Evolutionary conservation across 441 rosid species (phyloP).

Genomic region (Euphorbia corollata): DNA sequence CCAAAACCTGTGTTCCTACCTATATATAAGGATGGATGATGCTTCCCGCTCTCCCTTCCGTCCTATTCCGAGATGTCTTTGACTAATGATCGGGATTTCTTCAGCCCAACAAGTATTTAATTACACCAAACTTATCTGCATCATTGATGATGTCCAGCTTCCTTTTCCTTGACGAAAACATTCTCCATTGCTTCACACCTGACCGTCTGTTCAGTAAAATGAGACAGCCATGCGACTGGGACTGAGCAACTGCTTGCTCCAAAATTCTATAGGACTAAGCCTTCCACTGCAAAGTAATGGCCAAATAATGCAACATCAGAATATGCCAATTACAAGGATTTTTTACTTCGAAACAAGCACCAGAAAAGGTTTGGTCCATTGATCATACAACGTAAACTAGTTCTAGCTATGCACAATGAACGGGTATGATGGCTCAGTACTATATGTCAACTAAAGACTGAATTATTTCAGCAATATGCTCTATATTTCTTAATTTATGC

Average conservation of each 20-base stretch:
- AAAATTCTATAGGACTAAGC: conserved; percentile 29
- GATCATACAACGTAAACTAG: too few relatives aligned
- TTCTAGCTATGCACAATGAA: too few relatives aligned
- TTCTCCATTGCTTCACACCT: conserved; percentile 27
- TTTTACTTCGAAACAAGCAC: background rate
- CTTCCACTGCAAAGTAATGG: conserved; percentile 32
- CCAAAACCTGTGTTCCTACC: conserved; percentile 28
- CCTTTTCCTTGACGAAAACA: conserved; percentile 19
- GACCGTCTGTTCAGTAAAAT: conserved; percentile 25
- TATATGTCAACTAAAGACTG: too few relatives aligned
- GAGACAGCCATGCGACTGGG: conserved; percentile 31
- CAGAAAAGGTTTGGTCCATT: too few relatives aligned
- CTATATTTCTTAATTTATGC: too few relatives aligned
- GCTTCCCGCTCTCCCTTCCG: background rate
- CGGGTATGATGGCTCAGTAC: too few relatives aligned
- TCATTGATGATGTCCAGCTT: conserved; percentile 22
- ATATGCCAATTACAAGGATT: background rate
- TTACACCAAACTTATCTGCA: conserved; percentile 33
- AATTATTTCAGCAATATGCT: too few relatives aligned
- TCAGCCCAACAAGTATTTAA: conserved; percentile 30
- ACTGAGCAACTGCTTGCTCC: conserved; percentile 32
- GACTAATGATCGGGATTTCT: conserved; percentile 25
- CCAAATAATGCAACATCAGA: background rate
- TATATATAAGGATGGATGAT: conserved; percentile 8
- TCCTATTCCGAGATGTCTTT: conserved; percentile 25